These are phyloP conservation scores for Skeletonema costatum DNA, from an alignment of 108 stramenopile species.

Conservation along the genomic window DNA sequence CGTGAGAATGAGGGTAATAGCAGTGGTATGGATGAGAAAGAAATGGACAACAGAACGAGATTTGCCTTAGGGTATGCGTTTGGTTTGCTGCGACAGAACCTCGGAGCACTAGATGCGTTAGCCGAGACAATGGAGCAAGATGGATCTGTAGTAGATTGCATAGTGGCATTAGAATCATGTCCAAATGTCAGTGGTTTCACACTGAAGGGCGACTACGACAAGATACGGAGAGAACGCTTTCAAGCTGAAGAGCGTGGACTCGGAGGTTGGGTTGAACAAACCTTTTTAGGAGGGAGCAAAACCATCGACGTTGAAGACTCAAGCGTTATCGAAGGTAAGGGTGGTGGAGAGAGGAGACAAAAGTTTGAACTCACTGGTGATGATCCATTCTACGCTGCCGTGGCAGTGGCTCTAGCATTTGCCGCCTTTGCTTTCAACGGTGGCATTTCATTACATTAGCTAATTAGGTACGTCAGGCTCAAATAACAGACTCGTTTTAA, in stretches of 20 bases:
- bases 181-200: conserved; percentile 60
- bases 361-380: conserved; percentile 64
- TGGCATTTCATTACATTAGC: conserved; percentile 52
- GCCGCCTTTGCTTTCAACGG: conserved; percentile 65
- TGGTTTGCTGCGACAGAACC: conserved; percentile 68
- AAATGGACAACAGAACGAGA: conserved; percentile 78
- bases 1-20: conserved; percentile 5
- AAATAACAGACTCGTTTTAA: too few relatives aligned
- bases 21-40: conserved; percentile 62
- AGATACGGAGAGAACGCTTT: conserved; percentile 53
- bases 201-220: conserved; percentile 66
- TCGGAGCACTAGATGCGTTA: conserved; percentile 81
- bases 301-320: conserved; percentile 71
- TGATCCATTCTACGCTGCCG: conserved; percentile 79
- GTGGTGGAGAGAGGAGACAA: conserved; percentile 62
- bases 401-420: conserved; percentile 67
- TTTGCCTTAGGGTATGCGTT: conserved; percentile 83
- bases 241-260: conserved; percentile 55
- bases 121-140: conserved; percentile 74
- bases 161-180: conserved; percentile 74
- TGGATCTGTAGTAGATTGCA: conserved; percentile 74
- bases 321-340: conserved; percentile 67
- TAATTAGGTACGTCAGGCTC: too few relatives aligned
- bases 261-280: conserved; percentile 46
- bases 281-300: conserved; percentile 52